Conservation (phyloP, 225 moss, liverwort and hornwort genomes). For the Rhytidiadelphus loreus region DNA sequence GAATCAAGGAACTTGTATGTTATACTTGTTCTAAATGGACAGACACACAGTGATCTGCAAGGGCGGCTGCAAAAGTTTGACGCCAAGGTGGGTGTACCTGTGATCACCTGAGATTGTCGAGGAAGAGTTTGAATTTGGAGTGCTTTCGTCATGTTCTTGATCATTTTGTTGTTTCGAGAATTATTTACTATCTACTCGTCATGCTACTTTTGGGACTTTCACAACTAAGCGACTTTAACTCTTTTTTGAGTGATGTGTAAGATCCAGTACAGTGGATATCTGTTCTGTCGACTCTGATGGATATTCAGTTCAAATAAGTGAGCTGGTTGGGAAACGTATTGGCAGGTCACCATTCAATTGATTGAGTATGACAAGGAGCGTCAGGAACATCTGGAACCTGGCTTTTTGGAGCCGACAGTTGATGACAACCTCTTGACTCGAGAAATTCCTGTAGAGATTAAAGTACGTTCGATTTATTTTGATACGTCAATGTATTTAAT, state of each 20-base stretch:
- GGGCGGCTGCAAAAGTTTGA: constrained; percentile 74
- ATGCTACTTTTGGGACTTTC: neutral
- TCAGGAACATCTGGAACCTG: constrained; percentile 70
- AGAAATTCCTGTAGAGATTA: constrained; percentile 73
- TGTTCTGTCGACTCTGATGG: neutral
- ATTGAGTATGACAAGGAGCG: constrained; percentile 74
- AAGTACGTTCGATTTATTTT: constrained; percentile 19
- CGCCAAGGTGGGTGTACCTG: constrained; percentile 55
- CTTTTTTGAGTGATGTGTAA: neutral
- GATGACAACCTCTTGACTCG: constrained; percentile 65
- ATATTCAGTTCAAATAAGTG: neutral
- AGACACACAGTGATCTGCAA: constrained; percentile 61
- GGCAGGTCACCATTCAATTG: constrained; percentile 70
- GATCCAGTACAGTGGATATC: neutral
- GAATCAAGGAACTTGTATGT: constrained; percentile 73
- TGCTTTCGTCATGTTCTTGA: neutral
- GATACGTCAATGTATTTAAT: neutral
- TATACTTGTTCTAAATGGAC: constrained; percentile 62
- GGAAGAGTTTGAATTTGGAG: neutral
- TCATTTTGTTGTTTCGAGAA: neutral
- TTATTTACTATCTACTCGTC: neutral
- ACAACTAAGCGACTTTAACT: neutral
- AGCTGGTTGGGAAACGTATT: neutral
- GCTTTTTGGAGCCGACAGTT: constrained; percentile 46
- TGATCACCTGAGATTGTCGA: neutral